phyloP scores from a whole-genome alignment of 805 yeast genomes.

The Kuraishia hungarica region DNA sequence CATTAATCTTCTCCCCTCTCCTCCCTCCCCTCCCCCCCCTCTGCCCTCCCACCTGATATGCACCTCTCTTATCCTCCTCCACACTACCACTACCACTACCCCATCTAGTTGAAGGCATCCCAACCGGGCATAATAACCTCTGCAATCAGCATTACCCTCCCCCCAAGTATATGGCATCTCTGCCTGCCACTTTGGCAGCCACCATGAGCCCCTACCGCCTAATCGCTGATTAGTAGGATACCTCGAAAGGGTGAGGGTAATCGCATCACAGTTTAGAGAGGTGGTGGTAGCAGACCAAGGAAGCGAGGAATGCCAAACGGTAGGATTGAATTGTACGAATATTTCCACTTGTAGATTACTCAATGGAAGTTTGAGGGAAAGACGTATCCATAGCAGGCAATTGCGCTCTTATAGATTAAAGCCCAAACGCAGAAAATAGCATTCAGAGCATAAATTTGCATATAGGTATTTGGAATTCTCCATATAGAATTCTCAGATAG shows the following conservation, averaged over 20 bases:
- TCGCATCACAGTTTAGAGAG: background rate
- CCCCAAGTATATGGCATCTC: background rate
- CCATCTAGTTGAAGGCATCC: background rate
- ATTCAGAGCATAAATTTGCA: background rate
- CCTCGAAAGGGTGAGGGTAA: background rate
- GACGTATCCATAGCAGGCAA: no score
- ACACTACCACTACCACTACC: background rate
- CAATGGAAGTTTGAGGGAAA: no score
- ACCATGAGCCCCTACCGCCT: background rate
- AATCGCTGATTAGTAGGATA: background rate
- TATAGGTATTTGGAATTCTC: background rate
- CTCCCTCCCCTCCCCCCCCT: background rate
- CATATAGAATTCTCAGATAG: background rate
- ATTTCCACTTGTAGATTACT: no score
- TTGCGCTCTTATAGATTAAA: no score
- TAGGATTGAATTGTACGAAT: no score
- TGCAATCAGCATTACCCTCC: background rate
- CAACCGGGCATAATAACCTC: background rate
- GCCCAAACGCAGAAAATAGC: background rate
- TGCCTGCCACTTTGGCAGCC: background rate
- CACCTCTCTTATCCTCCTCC: background rate
- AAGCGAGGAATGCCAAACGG: background rate
- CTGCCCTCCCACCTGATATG: background rate
- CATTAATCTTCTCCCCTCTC: no score
- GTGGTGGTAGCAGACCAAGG: background rate